A percentile compares a stretch with the other conserved stretches of the same genome.
Evolutionary conservation across 2,329 filamentous ascomycete genomes (phyloP).

Genomic region (Samsoniella hepiali): DNA sequence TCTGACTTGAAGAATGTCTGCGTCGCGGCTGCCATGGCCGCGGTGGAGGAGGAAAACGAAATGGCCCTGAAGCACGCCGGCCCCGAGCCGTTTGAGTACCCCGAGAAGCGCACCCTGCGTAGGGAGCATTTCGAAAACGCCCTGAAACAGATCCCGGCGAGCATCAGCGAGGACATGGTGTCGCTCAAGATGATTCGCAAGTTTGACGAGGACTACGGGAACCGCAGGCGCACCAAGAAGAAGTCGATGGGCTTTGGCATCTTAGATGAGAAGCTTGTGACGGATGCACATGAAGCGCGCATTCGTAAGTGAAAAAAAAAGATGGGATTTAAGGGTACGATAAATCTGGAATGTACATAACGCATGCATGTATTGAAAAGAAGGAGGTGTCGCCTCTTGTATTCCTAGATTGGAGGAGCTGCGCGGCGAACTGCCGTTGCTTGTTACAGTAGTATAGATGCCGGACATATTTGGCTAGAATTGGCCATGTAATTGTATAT

Average conservation of each 20-base stretch:
- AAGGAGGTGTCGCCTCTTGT: not conserved
- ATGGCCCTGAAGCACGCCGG: conserved; percentile 37
- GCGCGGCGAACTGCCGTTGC: not conserved
- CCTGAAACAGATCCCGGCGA: conserved; percentile 83
- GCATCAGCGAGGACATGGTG: conserved; percentile 90
- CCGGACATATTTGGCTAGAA: not conserved
- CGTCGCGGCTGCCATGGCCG: conserved; percentile 75
- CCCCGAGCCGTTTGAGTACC: conserved; percentile 55
- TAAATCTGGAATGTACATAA: conserved; percentile 3
- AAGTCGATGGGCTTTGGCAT: conserved; percentile 59
- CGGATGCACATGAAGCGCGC: conserved; percentile 44
- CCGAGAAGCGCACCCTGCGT: conserved; percentile 54
- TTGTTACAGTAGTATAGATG: conserved; percentile 12
- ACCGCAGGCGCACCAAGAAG: conserved; percentile 65
- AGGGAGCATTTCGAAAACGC: conserved; percentile 78
- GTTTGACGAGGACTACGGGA: conserved; percentile 94
- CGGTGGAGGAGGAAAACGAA: conserved; percentile 68
- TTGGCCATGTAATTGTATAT: conserved; percentile 13
- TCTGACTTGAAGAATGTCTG: conserved; percentile 81
- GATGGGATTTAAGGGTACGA: not conserved
- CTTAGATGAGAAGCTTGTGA: conserved; percentile 32
- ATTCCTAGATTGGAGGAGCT: conserved; percentile 3
- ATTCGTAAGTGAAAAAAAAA: conserved; percentile 33
- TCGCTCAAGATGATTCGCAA: conserved; percentile 82
- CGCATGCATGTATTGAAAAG: not conserved